Percentiles rank a stretch among this genome's conserved stretches.
These are phyloP conservation scores for Pyrenula massariospora DNA, from an alignment of 495 filamentous ascomycete genomes.

Conservation along the genomic window DNA sequence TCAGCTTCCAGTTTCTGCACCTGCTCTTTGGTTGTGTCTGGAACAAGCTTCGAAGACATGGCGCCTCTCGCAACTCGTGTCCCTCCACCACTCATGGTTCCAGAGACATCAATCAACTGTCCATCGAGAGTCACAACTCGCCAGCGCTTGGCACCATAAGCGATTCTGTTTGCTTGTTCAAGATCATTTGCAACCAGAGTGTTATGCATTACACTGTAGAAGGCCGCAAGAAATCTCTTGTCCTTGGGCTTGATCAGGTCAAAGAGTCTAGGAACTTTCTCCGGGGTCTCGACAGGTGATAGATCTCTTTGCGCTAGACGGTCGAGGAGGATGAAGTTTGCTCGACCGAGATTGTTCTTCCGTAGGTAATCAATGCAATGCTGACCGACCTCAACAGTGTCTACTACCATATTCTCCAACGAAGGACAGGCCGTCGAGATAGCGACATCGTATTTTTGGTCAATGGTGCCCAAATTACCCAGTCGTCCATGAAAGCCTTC, in stretches of 20 bases:
- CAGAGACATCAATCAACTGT: constrained; percentile 90
- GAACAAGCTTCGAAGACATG: constrained; percentile 90
- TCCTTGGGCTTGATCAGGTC: constrained; percentile 87
- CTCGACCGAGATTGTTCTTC: constrained; percentile 95
- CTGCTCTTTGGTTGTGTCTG: constrained; percentile 75
- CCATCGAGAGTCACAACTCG: constrained; percentile 91
- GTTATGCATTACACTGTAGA: constrained; percentile 86
- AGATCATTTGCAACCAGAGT: constrained; percentile 89
- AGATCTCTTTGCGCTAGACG: constrained; percentile 69
- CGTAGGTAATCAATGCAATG: constrained; percentile 95
- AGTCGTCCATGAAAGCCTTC: constrained; percentile 93
- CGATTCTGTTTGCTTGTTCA: constrained; percentile 88
- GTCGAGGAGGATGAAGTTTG: constrained; percentile 92
- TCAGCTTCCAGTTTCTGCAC: constrained; percentile 77
- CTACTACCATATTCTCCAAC: constrained; percentile 90
- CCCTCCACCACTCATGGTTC: constrained; percentile 97
- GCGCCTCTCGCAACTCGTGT: constrained; percentile 74
- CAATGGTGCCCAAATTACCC: constrained; percentile 91
- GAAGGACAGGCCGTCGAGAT: constrained; percentile 91
- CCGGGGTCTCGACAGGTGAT: constrained; percentile 70
- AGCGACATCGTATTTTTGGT: constrained; percentile 86
- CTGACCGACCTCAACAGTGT: constrained; percentile 87
- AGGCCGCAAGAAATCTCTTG: constrained; percentile 77
- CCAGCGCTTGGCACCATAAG: constrained; percentile 86
- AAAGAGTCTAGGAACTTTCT: constrained; percentile 83